Base-by-base conservation (phyloP, 176 grass and related monocot species). In the Rhynchospora breviuscula region DNA sequence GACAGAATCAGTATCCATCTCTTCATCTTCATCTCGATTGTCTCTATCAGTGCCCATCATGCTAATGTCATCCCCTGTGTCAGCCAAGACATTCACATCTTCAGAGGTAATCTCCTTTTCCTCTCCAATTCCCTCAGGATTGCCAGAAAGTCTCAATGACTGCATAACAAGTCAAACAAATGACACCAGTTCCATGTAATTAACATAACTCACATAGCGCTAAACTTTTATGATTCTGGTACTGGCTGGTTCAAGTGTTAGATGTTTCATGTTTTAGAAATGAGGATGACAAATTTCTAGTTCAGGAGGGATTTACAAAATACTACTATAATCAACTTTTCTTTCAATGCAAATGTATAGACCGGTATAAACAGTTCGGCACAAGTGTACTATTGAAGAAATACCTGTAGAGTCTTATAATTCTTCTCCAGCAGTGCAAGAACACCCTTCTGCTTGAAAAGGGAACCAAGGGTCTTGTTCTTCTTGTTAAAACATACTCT, bases 381-480 rank as follows among this genome's bases (percentile, higher is more conserved):
- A 62, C 43, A 78, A 23, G 31, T 47, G 10, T 25, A 43, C 10
- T 80, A 80, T 81, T 48, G 12, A 66, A 82, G 3, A 67, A 46
- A 53, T 48, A 82, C 62, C 80, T 82, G 80, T 18, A 82, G 44
- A 10, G 91, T 98, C 88, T 93, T 94, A 84, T 91, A 95, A 76
- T 98, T 98, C 89, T 95, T 98, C 89, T 98, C 95, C 19, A 98
- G 79, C 62, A 98, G 70, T 63, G 90, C 84, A 75, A 98, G 85
- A 4, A 91, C 82, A 33, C 84, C 63, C 83, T 98, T 98, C 80
- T 91, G 89, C 78, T 91, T 98, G 51, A 98, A 98, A 33, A 93
- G 78, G 21, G 92, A 74, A 10, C 91, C 93, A 78, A 98, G 80
- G 17, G 96, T 98, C 87, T 93, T 98, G 83, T 98, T 98, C 88